phyloP scores from a whole-genome alignment of 495 filamentous ascomycete genomes.

The Aspergillus conjunctus region DNA sequence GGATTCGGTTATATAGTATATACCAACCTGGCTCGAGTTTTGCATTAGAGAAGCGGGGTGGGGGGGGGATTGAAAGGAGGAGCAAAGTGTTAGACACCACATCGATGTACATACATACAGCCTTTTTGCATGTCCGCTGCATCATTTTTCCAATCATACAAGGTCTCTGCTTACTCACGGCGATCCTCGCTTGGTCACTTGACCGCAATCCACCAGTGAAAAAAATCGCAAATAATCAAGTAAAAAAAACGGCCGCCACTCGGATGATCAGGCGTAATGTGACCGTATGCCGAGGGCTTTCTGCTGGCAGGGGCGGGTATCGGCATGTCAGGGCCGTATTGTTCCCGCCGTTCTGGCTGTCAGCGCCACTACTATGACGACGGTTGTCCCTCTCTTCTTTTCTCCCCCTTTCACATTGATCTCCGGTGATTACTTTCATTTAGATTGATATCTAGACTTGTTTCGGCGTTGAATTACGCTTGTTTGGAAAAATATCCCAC shows the following conservation, averaged over 20 bases:
- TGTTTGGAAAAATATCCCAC: no score
- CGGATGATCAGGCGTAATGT: slow-evolving; percentile 24
- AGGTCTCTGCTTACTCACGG: not conserved
- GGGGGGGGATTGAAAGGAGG: not conserved
- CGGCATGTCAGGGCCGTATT: slow-evolving; percentile 43
- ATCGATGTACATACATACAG: slow-evolving; percentile 1
- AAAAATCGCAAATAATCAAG: not conserved
- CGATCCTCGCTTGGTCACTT: not conserved
- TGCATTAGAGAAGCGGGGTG: slow-evolving; percentile 16
- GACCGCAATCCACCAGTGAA: not conserved
- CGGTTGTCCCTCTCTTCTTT: slow-evolving; percentile 8
- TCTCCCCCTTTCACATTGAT: not conserved
- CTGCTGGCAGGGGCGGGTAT: slow-evolving; percentile 33
- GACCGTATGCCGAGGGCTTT: slow-evolving; percentile 19
- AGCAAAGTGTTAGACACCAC: not conserved
- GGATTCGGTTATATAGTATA: slow-evolving; percentile 12
- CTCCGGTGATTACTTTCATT: not conserved
- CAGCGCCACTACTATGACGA: slow-evolving; percentile 16
- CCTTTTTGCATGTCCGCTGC: not conserved
- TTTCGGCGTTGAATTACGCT: no score
- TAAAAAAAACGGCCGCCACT: slow-evolving; percentile 14
- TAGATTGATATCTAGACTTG: no score
- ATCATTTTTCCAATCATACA: not conserved
- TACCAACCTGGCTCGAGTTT: slow-evolving; percentile 5
- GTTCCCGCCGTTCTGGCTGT: slow-evolving; percentile 27